Evolutionary conservation across 106 monocot species (phyloP), one percentile per base, ranked within the genome.

Genomic region (Narthecium ossifragum): DNA sequence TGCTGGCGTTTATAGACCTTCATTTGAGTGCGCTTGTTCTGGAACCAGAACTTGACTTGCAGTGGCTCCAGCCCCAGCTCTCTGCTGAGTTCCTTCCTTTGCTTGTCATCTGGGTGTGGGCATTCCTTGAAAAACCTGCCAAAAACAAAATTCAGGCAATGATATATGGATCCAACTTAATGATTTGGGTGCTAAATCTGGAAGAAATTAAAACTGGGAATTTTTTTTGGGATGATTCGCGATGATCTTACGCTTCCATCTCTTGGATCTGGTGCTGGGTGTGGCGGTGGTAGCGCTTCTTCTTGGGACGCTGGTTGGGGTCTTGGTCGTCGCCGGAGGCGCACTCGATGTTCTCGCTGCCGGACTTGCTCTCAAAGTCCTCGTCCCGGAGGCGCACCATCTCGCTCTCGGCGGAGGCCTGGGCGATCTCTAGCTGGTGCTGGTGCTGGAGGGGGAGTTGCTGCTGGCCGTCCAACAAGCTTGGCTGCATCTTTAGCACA

Each of bases 31-130:
- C 96, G 83, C 47, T 87, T 90, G 84, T 96, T 96, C 56, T 96
- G 96, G 73, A 96, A 96, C 96, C 96, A 96, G 68, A 96, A 96
- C 51, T 96, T 96, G 70, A 96, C 79, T 72, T 90, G 96, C 0
- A 90, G 73, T 0, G 96, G 90, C 32, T 90, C 96, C 15, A 96
- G 52, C 0, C 76, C 76, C n/a, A 96, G 68, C 65, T 90, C 90
- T 12, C 90, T 49, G 78, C 96, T 90, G 7, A 96, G 73, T 53
- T 96, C 86, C 46, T 90, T 90, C 61, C 96, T 80, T 50, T 96
- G 96, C 81, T 96, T 96, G 71, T 96, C 96, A 63, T 96, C 96
- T 7, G 96, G 96, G 52, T 96, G 96, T 36, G 96, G 96, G 43
- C 90, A 96, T 34, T 90, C 86, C 57, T 96, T 96, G 79, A 94